A percentile compares a stretch with the other conserved stretches of the same genome.
phyloP scores from a whole-genome alignment of 148 eudicot species.

The Selenicereus undatus region DNA sequence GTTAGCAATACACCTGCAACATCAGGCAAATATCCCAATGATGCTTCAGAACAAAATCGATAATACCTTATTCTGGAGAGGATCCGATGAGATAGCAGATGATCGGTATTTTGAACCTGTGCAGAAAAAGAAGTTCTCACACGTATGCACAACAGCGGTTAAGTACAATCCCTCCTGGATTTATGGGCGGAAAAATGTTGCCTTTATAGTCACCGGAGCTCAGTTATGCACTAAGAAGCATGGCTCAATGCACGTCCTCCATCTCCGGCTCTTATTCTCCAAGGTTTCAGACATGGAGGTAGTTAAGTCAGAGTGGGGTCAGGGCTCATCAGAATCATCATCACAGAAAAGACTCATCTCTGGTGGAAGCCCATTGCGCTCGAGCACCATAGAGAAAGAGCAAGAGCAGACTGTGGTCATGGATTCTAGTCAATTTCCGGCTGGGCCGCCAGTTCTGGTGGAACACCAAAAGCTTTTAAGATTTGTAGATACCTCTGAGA shows the following conservation, averaged over 20 bases:
- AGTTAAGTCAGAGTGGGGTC: constrained; percentile 57
- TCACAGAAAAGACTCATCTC: constrained; percentile 49
- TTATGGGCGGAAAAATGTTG: constrained; percentile 14
- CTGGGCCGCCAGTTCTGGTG: constrained; percentile 67
- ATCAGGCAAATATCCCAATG: constrained; percentile 50
- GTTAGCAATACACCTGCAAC: constrained; percentile 79
- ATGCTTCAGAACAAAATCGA: constrained; percentile 48
- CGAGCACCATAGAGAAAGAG: constrained; percentile 45
- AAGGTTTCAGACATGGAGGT: constrained; percentile 36
- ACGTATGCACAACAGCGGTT: constrained; percentile 58
- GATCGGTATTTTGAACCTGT: constrained; percentile 49
- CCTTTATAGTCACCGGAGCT: constrained; percentile 81
- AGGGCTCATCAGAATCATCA: constrained; percentile 29
- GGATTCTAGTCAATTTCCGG: constrained; percentile 70
- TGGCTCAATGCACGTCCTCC: constrained; percentile 48
- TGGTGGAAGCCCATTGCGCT: constrained; percentile 32
- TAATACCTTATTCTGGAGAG: constrained; percentile 43
- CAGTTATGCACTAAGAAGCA: constrained; percentile 51
- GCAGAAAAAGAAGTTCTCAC: constrained; percentile 65
- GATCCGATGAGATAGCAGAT: constrained; percentile 53
- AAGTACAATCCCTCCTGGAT: constrained; percentile 55
- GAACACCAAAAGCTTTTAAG: constrained; percentile 51
- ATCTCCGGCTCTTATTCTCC: constrained; percentile 60
- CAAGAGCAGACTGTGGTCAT: constrained; percentile 36
- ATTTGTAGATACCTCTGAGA: constrained; percentile 55